A percentile compares a stretch with the other conserved stretches of the same genome.
Evolutionary conservation across 768 basidiomycete genomes (phyloP).

Genomic region (Collybia nuda): DNA sequence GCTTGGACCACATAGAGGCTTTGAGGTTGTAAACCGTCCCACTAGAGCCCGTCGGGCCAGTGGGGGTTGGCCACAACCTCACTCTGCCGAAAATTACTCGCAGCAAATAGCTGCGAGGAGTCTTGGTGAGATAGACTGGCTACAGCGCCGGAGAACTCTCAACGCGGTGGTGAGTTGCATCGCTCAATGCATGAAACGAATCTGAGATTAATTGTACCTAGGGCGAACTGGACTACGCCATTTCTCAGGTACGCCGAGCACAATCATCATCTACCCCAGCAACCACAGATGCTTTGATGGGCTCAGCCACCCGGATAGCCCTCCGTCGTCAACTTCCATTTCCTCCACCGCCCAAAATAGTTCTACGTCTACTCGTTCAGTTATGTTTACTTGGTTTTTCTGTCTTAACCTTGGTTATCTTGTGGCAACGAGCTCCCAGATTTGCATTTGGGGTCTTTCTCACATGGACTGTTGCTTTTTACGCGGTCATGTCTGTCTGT

Average conservation of each 20-base stretch:
- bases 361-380: slow-evolving; percentile 56
- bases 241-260: slow-evolving; percentile 56
- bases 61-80: slow-evolving; percentile 26
- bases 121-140: slow-evolving; percentile 76
- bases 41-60: slow-evolving; percentile 31
- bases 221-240: slow-evolving; percentile 74
- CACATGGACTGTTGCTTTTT: slow-evolving; percentile 59
- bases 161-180: slow-evolving; percentile 60
- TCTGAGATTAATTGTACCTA: slow-evolving; percentile 22
- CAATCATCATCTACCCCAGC: slow-evolving; percentile 49
- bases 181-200: neutral
- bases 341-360: slow-evolving; percentile 35
- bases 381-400: slow-evolving; percentile 57
- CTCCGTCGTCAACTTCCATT: slow-evolving; percentile 15
- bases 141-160: slow-evolving; percentile 69
- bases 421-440: slow-evolving; percentile 56
- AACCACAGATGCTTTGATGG: slow-evolving; percentile 41
- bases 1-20: slow-evolving; percentile 36
- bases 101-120: slow-evolving; percentile 42
- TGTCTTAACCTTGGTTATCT: slow-evolving; percentile 52
- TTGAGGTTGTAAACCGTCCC: slow-evolving; percentile 55
- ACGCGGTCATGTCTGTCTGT: slow-evolving; percentile 47
- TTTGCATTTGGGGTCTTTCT: slow-evolving; percentile 66
- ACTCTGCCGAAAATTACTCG: slow-evolving; percentile 9
- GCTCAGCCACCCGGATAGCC: neutral